phyloP scores from a whole-genome alignment of 2,329 filamentous ascomycete species.

The Teratosphaeria viscida region DNA sequence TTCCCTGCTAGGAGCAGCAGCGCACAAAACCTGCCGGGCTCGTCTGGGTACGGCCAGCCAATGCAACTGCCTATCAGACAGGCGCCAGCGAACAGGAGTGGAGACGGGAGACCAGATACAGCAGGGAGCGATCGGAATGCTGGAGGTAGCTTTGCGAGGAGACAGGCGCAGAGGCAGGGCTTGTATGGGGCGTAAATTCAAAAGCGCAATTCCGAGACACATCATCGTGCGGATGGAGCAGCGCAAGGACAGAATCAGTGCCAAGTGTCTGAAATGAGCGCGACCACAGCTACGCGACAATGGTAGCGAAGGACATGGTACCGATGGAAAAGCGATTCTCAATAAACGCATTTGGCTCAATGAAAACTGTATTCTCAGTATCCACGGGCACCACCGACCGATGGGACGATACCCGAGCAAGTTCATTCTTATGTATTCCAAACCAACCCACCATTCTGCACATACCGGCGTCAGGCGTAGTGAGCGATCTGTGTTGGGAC shows the following conservation, averaged over 20 bases:
- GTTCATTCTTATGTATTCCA: background rate
- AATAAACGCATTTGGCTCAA: background rate
- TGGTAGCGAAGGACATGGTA: background rate
- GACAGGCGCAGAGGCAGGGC: background rate
- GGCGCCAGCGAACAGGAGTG: constrained; percentile 18
- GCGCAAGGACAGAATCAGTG: background rate
- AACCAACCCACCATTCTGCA: background rate
- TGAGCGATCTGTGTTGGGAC: background rate
- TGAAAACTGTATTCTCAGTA: background rate
- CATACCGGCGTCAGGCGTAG: background rate
- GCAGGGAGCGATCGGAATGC: constrained; percentile 18
- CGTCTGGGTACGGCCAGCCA: constrained; percentile 15
- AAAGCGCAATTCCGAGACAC: background rate
- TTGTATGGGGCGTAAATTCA: background rate
- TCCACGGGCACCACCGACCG: too few relatives aligned
- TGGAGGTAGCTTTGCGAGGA: constrained; percentile 1
- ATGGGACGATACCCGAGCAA: background rate
- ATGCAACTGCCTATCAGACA: constrained; percentile 39
- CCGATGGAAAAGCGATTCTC: background rate
- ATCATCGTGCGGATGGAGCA: background rate
- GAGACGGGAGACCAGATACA: constrained; percentile 15
- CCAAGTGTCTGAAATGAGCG: background rate
- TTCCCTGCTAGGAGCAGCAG: constrained; percentile 36
- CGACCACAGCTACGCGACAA: background rate
- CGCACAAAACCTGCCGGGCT: constrained; percentile 20